A percentile compares a stretch with the other conserved stretches of the same genome.
Conservation (phyloP, 768 basidiomycete species). For the Agaricus subrufescens region DNA sequence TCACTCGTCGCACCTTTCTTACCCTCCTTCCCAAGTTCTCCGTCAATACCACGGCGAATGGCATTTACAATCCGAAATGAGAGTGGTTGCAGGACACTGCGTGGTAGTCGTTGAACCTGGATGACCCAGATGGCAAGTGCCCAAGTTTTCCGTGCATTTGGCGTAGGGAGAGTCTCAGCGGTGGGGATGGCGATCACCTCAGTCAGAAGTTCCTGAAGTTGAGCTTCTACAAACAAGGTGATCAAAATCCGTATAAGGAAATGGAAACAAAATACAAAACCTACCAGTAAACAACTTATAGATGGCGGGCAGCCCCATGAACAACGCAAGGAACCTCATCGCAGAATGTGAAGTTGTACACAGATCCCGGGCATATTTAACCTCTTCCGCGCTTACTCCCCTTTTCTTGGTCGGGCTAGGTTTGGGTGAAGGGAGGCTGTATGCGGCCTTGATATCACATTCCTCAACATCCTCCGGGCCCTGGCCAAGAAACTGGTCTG, state of each 20-base stretch:
- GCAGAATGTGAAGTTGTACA: constrained; percentile 70
- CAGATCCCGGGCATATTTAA: constrained; percentile 75
- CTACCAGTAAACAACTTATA: constrained; percentile 59
- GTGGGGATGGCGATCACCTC: constrained; percentile 70
- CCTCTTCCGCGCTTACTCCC: constrained; percentile 72
- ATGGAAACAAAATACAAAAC: constrained; percentile 11
- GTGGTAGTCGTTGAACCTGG: constrained; percentile 66
- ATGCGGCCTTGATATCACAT: constrained; percentile 18
- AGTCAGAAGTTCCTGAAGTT: constrained; percentile 57
- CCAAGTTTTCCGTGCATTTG: constrained; percentile 83
- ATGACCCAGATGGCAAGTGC: constrained; percentile 73
- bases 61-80: constrained; percentile 67
- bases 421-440: constrained; percentile 59
- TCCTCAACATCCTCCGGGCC: constrained; percentile 24
- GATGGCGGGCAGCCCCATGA: constrained; percentile 58
- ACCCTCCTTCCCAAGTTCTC: constrained; percentile 83
- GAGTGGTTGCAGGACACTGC: constrained; percentile 53
- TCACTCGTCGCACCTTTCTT: constrained; percentile 82
- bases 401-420: constrained; percentile 64
- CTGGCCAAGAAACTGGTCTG: constrained; percentile 17
- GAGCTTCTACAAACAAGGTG: constrained; percentile 37
- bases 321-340: constrained; percentile 55
- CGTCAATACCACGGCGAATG: constrained; percentile 71
- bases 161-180: constrained; percentile 64
- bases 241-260: constrained; percentile 9